Conservation (phyloP, 192 early-diverging fungal species). For the Chytriomyces sp. region DNA sequence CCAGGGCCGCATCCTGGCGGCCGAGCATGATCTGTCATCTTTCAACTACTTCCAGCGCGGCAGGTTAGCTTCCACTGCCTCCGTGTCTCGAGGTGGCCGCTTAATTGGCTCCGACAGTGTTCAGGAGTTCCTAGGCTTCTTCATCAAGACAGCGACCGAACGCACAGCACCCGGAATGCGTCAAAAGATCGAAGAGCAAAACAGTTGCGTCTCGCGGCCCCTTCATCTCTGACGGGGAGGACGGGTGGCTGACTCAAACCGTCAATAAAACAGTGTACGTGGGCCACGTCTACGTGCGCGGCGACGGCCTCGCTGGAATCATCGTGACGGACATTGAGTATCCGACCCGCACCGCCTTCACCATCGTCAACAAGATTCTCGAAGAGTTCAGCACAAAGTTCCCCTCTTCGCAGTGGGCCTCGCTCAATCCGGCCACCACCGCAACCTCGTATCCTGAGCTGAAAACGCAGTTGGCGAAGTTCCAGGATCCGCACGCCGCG, state of each 20-base stretch:
- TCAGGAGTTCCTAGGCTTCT: conserved; percentile 87
- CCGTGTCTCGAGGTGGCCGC: not conserved
- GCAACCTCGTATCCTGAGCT: conserved; percentile 68
- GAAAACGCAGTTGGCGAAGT: conserved; percentile 69
- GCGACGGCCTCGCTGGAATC: conserved; percentile 72
- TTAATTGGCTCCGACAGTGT: conserved; percentile 43
- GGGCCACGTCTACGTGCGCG: conserved; percentile 76
- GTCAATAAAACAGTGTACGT: conserved; percentile 85
- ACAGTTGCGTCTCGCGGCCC: conserved; percentile 52
- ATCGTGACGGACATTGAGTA: conserved; percentile 87
- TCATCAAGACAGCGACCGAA: conserved; percentile 80
- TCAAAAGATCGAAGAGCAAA: conserved; percentile 73
- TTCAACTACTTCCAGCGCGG: conserved; percentile 88
- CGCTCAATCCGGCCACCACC: conserved; percentile 44
- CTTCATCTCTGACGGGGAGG: not conserved
- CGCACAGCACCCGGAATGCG: conserved; percentile 78
- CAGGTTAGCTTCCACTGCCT: conserved; percentile 51
- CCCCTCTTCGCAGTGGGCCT: conserved; percentile 48
- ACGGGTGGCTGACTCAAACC: not conserved
- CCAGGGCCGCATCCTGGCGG: conserved; percentile 50
- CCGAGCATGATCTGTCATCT: conserved; percentile 71
- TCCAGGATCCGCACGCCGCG: conserved; percentile 89
- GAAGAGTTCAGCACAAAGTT: conserved; percentile 82
- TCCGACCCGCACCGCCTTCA: conserved; percentile 85
- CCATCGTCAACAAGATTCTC: conserved; percentile 78